Evolutionary conservation across 495 filamentous ascomycete genomes (phyloP), one percentile per base, ranked within the genome.

Genomic region (Xylaria castorea): DNA sequence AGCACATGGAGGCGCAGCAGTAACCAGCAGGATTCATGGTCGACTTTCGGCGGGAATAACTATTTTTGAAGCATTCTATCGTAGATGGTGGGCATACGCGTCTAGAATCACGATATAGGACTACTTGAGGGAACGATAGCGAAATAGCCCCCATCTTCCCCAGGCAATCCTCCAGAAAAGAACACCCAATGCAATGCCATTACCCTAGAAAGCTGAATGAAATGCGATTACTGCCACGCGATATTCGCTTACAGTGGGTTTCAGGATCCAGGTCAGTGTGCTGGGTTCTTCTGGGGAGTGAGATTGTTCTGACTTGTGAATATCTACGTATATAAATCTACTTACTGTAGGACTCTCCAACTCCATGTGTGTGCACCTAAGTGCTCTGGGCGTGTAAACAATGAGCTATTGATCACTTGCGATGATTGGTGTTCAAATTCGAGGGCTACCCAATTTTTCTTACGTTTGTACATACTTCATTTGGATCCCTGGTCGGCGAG

Each of bases 1-100:
- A 67, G 40, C 53, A 71, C 40, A 72, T 66, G 40, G 70, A 61
- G 70, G 70, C 70, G 70, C 70, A 72, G 70, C 53, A 62, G 57
- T 55, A 61, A 57, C 53, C 36, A 16, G 38, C 60, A 67, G 70
- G 51, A 60, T 60, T 66, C 51, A 51, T 51, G 48, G 53, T 38
- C 50, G 51, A 63, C 60, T 27, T 25, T 70, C 44, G 68, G 61
- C 60, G 48, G 32, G 12, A 57, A 71, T 65, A 53, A 32, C 57
- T 55, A 63, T 51, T 64, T 20, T 65, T 65, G 22, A 57, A 46
- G 61, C 22, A 65, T 65, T 11, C 14, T 34, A 22, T 46, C 46
- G 18, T 46, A 32, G 46, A 46, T 44, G 69, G 60, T 71, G 57
- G 60, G 60, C 69, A 71, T n/a, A 63, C 22, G 44, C 30, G 60